A percentile compares a stretch with the other conserved stretches of the same genome.
Conservation (phyloP, 129 eudicot species). For the Artemisia annua region DNA sequence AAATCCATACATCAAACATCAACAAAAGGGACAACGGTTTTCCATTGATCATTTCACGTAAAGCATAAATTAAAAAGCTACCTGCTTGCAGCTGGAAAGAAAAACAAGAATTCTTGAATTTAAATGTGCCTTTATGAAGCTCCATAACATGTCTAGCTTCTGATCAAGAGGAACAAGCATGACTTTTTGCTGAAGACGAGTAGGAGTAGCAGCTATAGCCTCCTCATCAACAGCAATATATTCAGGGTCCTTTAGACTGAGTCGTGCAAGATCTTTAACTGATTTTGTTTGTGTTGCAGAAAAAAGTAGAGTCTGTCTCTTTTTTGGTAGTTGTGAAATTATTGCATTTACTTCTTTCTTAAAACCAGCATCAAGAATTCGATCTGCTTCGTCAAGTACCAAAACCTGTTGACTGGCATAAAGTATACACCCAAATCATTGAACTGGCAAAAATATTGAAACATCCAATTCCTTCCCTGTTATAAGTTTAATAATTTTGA, state of each 20-base stretch:
- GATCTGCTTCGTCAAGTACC: constrained; percentile 98
- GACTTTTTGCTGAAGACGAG: constrained; percentile 66
- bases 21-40: background rate
- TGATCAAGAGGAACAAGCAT: constrained; percentile 82
- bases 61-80: constrained; percentile 10
- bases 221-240: constrained; percentile 89
- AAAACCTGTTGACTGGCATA: constrained; percentile 66
- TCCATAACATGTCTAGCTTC: constrained; percentile 90
- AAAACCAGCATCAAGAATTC: constrained; percentile 87
- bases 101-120: constrained; percentile 84
- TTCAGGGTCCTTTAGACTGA: constrained; percentile 91
- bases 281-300: constrained; percentile 96
- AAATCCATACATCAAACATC: constrained; percentile 1
- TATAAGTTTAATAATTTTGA: background rate
- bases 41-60: background rate
- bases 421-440: constrained; percentile 45
- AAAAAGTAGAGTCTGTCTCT: constrained; percentile 74
- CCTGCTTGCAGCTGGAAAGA: constrained; percentile 96
- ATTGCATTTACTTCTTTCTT: constrained; percentile 84
- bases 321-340: constrained; percentile 82
- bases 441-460: constrained; percentile 12
- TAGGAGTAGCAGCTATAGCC: constrained; percentile 76
- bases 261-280: constrained; percentile 89
- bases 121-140: constrained; percentile 78
- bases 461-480: background rate